Evolutionary conservation across 2,329 filamentous ascomycete genomes (phyloP), one percentile per base, ranked within the genome.

Genomic region (Aureobasidium sp.): DNA sequence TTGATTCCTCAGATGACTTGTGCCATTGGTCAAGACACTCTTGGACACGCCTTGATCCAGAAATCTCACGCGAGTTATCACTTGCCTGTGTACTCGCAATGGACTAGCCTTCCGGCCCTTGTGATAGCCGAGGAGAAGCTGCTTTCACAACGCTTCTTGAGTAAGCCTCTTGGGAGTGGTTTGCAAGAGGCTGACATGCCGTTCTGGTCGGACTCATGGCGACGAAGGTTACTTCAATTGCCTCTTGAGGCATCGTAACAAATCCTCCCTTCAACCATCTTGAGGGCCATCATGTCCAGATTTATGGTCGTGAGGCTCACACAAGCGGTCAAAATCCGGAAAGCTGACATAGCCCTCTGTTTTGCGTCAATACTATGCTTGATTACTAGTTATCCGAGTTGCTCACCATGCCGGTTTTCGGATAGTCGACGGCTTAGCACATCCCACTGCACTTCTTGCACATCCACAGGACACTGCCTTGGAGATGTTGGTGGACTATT

Each of bases 261-360:
- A 39, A 17, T 24, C 35, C 5, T 24, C 31, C 29, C 1, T 42
- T 60, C 57, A 60, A n/a, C 27, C 57, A 60, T 60, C 57, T 15
- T 48, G 42, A 22, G 31, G 35, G 15, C 31, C 31, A 35, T 52
- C 49, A 19, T 35, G 31, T 49, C 27, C 57, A 15, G 57, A 60
- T 9, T 44, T 60, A 8, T 29, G 44, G 14, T 60, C 57, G 8
- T 59, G 44, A 40, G 57, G 57, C 27, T 60, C 57, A 33, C 45
- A 50, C 57, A 63, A 29, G 47, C 48, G 54, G 53, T 63, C 61
- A n/a, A 63, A 63, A 49, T 63, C 61, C 3, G 61, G 61, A 27
- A 63, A 63, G 24, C 61, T 63, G 48, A 63, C 54, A 47, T 63
- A 63, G 15, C 61, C 61, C 7, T 53, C 61, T 63, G 19, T n/a